Base-by-base conservation (phyloP, 2,329 filamentous ascomycete genomes). In the Anisogramma anomala region DNA sequence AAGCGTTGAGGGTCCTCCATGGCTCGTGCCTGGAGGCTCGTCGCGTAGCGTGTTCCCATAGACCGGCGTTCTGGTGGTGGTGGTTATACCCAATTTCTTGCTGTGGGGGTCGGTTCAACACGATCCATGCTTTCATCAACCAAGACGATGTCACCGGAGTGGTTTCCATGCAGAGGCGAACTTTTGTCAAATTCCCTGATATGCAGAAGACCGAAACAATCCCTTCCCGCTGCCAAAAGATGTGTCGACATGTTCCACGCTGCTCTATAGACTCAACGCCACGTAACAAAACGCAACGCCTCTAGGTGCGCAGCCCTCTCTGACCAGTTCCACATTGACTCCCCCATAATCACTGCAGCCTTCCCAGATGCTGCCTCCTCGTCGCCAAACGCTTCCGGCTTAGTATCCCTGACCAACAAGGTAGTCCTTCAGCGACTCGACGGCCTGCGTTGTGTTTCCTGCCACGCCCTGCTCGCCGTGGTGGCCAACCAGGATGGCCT, bases 401-500 rank as follows among this genome's bases (percentile, higher is more conserved):
- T 78, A 95, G 71, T 93, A 94, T 50, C 78, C 77, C 50, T 75
- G 68, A 54, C 76, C 73, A 61, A 84, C 79, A 49, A 94, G 77
- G 70, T 96, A 95, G 64, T 94, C 84, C 55, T 77, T 86, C 49
- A 98, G 74, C 55, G 77, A 71, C 69, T 89, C 84, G 52, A 94
- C 83, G 36, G 83, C 84, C 59, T 75, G 75, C 54, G 79, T 79
- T 49, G 85, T 79, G 61, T 82, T 80, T 58, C 84, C 79, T 39
- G 83, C 84, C 60, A 83, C 71, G 52, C 79, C 67, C 48, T 62
- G 61, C 61, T 94, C 85, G 52, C 71, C 72, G 72, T 96, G 86
- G 70, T 94, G 86, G 53, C 78, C 83, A 60, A 98, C 67, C 59
- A 98, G 76, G 61, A 96, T 79, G 53, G 87, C 85, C 66, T 93